Conservation (phyloP, 108 stramenopile species). For the Aurantiochytrium sp. region DNA sequence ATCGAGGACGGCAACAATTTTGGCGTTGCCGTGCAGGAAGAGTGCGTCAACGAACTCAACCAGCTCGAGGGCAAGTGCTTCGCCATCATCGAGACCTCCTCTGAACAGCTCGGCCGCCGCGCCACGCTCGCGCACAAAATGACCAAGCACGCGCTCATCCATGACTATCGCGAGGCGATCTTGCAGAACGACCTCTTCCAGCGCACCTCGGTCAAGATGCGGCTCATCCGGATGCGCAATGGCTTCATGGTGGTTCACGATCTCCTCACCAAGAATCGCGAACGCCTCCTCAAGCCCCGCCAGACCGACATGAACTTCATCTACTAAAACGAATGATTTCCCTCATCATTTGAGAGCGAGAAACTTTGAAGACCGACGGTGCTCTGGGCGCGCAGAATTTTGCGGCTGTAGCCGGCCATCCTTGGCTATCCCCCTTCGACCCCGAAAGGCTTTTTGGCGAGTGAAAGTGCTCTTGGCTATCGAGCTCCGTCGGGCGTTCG, state of each 20-base stretch:
- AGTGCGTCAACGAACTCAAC: neutral
- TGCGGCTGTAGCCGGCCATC: too few species aligned
- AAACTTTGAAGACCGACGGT: too few species aligned
- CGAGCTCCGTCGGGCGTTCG: too few species aligned
- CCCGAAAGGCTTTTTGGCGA: too few species aligned
- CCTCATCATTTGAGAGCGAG: neutral
- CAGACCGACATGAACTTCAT: conserved; percentile 15
- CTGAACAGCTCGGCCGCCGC: neutral
- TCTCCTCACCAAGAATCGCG: neutral
- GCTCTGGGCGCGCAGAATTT: too few species aligned
- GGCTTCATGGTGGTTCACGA: neutral
- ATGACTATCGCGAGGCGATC: neutral
- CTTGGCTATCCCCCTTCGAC: too few species aligned
- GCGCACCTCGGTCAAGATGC: neutral
- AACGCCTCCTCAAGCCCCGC: neutral
- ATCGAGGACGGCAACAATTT: conserved; percentile 25
- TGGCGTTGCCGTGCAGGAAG: conserved; percentile 24
- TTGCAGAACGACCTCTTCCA: neutral
- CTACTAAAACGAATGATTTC: neutral
- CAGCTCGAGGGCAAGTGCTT: neutral
- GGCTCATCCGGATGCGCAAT: neutral
- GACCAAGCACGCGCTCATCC: neutral
- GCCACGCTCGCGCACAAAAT: conserved; percentile 30
- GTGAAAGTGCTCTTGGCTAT: too few species aligned
- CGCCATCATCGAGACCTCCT: neutral